Base-by-base conservation (phyloP, 208 protist genomes). In the Wallacemonas sp. region DNA sequence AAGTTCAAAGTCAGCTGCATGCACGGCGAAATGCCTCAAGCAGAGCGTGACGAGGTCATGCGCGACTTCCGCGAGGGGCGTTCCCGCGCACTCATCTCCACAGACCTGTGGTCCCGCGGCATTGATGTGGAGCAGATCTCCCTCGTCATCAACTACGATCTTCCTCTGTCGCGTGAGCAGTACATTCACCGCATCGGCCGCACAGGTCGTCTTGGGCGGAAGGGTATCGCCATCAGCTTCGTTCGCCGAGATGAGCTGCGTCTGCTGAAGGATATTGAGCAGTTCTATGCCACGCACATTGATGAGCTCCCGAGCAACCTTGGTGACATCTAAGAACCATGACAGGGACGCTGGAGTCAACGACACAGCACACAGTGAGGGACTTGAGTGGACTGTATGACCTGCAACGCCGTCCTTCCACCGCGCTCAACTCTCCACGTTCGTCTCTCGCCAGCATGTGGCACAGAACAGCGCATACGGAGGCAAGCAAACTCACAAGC, bases 221-320 rank as follows among this genome's bases (percentile, higher is more conserved):
- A 99, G 48, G 98, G 98, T 53, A 73, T 99, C 13, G 98, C 98
- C 46, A 99, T 99, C 76, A 99, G 98, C 59, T 99, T 99, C 68
- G 90, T 99, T 15, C 98, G 96, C 57, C 82, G 77, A 17, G 98
- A 99, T 63, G 85, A 97, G 68, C 73, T 98, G 46, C 73, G 87
- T 22, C 79, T 93, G 41, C 76, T 99, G 44, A 79, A 87, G 19
- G 97, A 99, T 65, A 96, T 99, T 72, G 97, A 99, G 76, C 87
- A 98, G 81, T 98, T 98, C 65, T 99, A 99, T 80, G 83, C 88
- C 19, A 99, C 97, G 5, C 81, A 88, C 50, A 98, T 99, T 78
- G 95, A 98, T 26, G 95, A 98, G 79, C 94, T 99, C 80, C 97
- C 97, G 3, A 73, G 78, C 17, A 92, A 91, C 52, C 79, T 91